A percentile compares a stretch with the other conserved stretches of the same genome.
phyloP scores from a whole-genome alignment of 106 monocot species.

The Dendrobium huoshanense region DNA sequence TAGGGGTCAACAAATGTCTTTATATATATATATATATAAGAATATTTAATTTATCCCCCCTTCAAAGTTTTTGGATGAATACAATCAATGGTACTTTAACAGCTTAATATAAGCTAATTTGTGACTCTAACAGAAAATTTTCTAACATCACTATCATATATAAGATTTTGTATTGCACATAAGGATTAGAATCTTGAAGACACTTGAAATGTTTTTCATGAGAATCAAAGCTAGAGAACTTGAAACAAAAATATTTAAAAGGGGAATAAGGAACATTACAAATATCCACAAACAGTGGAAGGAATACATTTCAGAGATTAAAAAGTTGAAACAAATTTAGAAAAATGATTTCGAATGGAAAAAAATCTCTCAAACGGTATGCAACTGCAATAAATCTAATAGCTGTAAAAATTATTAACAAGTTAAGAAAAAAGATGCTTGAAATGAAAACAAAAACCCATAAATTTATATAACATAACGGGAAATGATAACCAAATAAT shows the following conservation, averaged over 20 bases:
- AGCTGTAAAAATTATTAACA: not conserved
- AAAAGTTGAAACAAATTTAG: not conserved
- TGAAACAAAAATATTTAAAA: not conserved
- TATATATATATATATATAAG: no score
- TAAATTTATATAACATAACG: not conserved
- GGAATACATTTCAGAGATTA: not conserved
- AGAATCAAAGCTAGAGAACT: no score
- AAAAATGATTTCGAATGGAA: not conserved
- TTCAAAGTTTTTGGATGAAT: no score
- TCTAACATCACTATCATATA: no score
- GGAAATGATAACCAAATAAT: not conserved
- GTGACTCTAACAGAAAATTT: no score
- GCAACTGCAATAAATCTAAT: conserved; percentile 1
- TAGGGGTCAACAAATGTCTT: no score
- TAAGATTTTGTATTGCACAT: no score
- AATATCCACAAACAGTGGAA: not conserved
- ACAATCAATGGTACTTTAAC: no score
- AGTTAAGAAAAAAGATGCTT: not conserved
- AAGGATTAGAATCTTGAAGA: no score
- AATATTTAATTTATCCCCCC: no score
- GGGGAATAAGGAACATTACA: not conserved
- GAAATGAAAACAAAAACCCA: not conserved
- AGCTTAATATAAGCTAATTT: no score
- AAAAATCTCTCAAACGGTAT: not conserved
- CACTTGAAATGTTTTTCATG: no score